These are phyloP conservation scores for Aspergillus affinis DNA, from an alignment of 495 filamentous ascomycete genomes.

Conservation along the genomic window DNA sequence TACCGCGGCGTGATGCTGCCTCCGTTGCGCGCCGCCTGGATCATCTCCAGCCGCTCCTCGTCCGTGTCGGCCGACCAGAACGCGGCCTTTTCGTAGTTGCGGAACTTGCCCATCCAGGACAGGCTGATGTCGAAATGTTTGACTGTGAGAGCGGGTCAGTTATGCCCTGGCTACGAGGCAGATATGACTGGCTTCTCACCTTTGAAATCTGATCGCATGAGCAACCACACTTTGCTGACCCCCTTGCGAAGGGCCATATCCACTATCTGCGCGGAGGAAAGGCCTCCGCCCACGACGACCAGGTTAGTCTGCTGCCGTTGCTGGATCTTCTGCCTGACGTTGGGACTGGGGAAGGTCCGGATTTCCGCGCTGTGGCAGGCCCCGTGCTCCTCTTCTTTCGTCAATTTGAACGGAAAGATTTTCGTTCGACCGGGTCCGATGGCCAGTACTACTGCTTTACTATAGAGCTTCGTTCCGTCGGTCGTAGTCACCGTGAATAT, in stretches of 20 bases:
- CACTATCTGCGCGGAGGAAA: conserved; percentile 60
- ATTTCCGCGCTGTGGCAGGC: conserved; percentile 58
- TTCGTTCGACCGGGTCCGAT: conserved; percentile 56
- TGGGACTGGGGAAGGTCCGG: conserved; percentile 44
- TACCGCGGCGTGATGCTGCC: conserved; percentile 62
- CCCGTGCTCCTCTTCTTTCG: conserved; percentile 39
- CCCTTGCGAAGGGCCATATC: conserved; percentile 55
- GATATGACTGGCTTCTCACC: conserved; percentile 18
- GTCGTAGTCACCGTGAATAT: conserved; percentile 54
- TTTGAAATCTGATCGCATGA: conserved; percentile 58
- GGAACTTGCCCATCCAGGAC: conserved; percentile 65
- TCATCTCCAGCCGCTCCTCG: conserved; percentile 58
- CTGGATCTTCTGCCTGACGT: conserved; percentile 47
- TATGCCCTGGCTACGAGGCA: not conserved
- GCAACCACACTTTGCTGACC: conserved; percentile 54
- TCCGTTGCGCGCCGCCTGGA: conserved; percentile 57
- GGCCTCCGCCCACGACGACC: conserved; percentile 59
- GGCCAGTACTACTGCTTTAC: conserved; percentile 55
- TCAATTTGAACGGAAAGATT: conserved; percentile 45
- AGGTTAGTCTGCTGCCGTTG: conserved; percentile 48
- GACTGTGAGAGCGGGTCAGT: conserved; percentile 28
- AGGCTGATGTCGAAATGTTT: conserved; percentile 65
- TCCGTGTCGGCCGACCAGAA: conserved; percentile 63
- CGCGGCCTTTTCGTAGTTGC: conserved; percentile 60
- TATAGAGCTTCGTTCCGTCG: conserved; percentile 44